Evolutionary conservation across 2,329 filamentous ascomycete genomes (phyloP).

Genomic region (Geosmithia flava): DNA sequence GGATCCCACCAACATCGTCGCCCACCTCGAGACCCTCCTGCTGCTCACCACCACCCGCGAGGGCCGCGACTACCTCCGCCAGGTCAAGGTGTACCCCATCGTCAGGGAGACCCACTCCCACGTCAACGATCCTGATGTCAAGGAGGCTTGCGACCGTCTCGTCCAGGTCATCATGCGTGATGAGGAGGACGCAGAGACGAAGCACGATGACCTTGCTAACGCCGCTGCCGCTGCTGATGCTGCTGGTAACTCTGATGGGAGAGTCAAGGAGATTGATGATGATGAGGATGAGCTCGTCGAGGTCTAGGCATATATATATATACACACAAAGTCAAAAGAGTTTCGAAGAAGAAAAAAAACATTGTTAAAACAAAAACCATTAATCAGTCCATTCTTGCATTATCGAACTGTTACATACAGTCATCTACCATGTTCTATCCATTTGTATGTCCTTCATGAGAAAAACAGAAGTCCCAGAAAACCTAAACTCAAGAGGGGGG

Average conservation of each 20-base stretch:
- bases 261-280: conserved; percentile 26
- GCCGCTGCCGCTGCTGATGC: no score
- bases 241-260: conserved; percentile 3
- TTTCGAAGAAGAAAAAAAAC: neutral
- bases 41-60: conserved; percentile 68
- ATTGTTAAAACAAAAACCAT: no score
- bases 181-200: conserved; percentile 39
- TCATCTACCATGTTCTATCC: neutral
- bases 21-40: conserved; percentile 79
- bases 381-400: neutral
- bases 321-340: neutral
- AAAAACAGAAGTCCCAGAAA: neutral
- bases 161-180: conserved; percentile 83
- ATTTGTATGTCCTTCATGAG: neutral
- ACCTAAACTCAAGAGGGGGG: neutral
- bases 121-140: conserved; percentile 66
- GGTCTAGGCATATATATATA: conserved; percentile 22
- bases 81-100: conserved; percentile 77
- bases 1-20: conserved; percentile 65
- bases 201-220: neutral
- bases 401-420: neutral
- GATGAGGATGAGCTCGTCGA: conserved; percentile 44
- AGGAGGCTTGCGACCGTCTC: conserved; percentile 75
- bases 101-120: conserved; percentile 74
- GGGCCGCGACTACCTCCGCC: conserved; percentile 62